A percentile compares a stretch with the other conserved stretches of the same genome.
These are phyloP conservation scores for Conticribra guillardii DNA, from an alignment of 108 stramenopile species.

Conservation along the genomic window DNA sequence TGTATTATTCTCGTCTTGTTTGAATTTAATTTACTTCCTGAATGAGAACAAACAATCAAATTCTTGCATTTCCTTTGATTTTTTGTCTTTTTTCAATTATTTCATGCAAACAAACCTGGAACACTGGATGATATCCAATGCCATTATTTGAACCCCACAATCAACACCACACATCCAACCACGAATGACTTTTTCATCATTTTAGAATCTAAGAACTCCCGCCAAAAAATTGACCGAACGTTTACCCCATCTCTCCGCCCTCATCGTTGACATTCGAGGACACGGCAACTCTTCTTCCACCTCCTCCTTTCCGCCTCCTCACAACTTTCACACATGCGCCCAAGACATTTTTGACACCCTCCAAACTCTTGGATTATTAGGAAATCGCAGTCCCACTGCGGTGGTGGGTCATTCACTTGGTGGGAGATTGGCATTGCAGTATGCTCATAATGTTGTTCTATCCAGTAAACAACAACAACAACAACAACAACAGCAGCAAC, in stretches of 20 bases:
- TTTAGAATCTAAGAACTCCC: slow-evolving; percentile 70
- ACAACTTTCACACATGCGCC: slow-evolving; percentile 46
- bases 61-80: neutral
- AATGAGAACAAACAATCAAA: too few relatives aligned
- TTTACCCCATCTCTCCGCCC: slow-evolving; percentile 45
- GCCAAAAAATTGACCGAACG: slow-evolving; percentile 57
- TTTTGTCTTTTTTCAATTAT: neutral
- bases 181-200: neutral
- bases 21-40: too few relatives aligned
- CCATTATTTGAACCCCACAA: too few relatives aligned
- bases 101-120: too few relatives aligned
- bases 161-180: slow-evolving; percentile 1
- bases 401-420: slow-evolving; percentile 89
- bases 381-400: slow-evolving; percentile 23
- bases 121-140: too few relatives aligned
- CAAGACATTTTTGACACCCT: slow-evolving; percentile 65
- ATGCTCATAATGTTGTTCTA: slow-evolving; percentile 36
- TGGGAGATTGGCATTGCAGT: slow-evolving; percentile 79
- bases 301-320: slow-evolving; percentile 27
- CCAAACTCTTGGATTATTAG: slow-evolving; percentile 14
- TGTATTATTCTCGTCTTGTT: too few relatives aligned
- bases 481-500: slow-evolving; percentile 14
- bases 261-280: slow-evolving; percentile 76
- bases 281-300: slow-evolving; percentile 61
- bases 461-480: too few relatives aligned